Evolutionary conservation across 345 rosid genomes (phyloP).

Genomic region (Lenwebbia sp.): DNA sequence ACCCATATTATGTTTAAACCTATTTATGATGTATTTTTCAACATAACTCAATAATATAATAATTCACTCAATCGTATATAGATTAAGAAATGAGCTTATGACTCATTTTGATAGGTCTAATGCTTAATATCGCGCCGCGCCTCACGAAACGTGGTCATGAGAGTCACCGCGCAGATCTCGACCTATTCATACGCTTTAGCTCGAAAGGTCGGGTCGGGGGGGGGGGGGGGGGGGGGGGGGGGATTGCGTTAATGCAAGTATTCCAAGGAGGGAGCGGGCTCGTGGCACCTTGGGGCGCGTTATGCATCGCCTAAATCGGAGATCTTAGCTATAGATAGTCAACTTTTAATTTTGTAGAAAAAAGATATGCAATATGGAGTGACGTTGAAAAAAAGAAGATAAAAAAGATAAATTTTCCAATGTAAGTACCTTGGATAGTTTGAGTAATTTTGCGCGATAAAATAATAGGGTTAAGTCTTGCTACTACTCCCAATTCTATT

Average conservation of each 20-base stretch:
- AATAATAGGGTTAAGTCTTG: not conserved
- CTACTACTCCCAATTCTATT: not conserved
- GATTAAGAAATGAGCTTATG: too few relatives aligned
- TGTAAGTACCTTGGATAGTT: not conserved
- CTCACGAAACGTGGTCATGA: not conserved
- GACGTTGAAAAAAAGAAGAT: not conserved
- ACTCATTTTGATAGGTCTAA: too few relatives aligned
- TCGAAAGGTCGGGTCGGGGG: too few relatives aligned
- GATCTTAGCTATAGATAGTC: not conserved
- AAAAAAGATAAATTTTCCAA: not conserved
- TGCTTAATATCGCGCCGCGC: not conserved
- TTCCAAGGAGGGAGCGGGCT: not conserved
- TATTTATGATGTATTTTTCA: too few relatives aligned
- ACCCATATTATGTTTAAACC: too few relatives aligned
- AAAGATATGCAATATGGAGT: not conserved
- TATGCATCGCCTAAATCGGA: not conserved
- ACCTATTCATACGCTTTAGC: too few relatives aligned
- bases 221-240: not conserved
- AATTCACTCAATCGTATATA: too few relatives aligned
- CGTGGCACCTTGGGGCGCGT: rapidly evolving
- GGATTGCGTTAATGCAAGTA: not conserved
- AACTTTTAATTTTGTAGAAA: not conserved
- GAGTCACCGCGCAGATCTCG: too few relatives aligned
- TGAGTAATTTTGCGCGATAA: not conserved
- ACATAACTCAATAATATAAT: too few relatives aligned